phyloP scores from a whole-genome alignment of 768 basidiomycete species.

The Leccinellum luteum region DNA sequence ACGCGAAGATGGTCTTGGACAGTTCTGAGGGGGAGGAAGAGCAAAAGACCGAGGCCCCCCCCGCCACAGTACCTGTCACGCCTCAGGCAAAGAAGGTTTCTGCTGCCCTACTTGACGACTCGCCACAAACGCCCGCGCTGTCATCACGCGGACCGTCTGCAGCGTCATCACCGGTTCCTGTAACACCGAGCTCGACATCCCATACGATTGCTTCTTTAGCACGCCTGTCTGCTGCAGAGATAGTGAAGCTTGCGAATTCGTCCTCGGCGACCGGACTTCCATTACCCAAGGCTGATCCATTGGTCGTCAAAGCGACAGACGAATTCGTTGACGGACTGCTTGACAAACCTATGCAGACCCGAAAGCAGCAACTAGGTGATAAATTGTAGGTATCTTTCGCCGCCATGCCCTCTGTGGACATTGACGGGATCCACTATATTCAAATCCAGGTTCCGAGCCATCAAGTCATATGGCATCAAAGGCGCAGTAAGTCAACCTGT shows the following conservation, averaged over 20 bases:
- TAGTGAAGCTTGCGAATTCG: slow-evolving; percentile 61
- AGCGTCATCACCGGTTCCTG: slow-evolving; percentile 65
- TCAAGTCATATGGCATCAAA: slow-evolving; percentile 82
- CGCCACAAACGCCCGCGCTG: slow-evolving; percentile 74
- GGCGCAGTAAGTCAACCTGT: slow-evolving; percentile 52
- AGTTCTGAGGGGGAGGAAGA: slow-evolving; percentile 60
- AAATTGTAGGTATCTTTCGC: slow-evolving; percentile 54
- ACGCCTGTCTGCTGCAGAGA: slow-evolving; percentile 70
- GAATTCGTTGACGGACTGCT: slow-evolving; percentile 64
- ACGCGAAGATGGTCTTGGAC: slow-evolving; percentile 80
- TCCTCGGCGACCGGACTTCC: slow-evolving; percentile 48
- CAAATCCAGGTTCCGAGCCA: slow-evolving; percentile 46
- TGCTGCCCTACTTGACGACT: slow-evolving; percentile 38
- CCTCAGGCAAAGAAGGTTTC: slow-evolving; percentile 62
- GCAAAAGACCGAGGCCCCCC: slow-evolving; percentile 21
- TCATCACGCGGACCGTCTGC: slow-evolving; percentile 74
- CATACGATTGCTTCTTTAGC: slow-evolving; percentile 73
- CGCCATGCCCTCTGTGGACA: slow-evolving; percentile 10
- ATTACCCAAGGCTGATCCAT: slow-evolving; percentile 66
- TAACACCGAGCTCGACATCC: slow-evolving; percentile 47
- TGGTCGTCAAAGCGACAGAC: slow-evolving; percentile 67
- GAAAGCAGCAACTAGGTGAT: slow-evolving; percentile 81
- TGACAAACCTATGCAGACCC: slow-evolving; percentile 51
- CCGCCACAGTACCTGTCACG: slow-evolving; percentile 46
- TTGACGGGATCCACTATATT: slow-evolving; percentile 15